phyloP scores from a whole-genome alignment of 352 stramenopile genomes.

The Plasmopara viticola region DNA sequence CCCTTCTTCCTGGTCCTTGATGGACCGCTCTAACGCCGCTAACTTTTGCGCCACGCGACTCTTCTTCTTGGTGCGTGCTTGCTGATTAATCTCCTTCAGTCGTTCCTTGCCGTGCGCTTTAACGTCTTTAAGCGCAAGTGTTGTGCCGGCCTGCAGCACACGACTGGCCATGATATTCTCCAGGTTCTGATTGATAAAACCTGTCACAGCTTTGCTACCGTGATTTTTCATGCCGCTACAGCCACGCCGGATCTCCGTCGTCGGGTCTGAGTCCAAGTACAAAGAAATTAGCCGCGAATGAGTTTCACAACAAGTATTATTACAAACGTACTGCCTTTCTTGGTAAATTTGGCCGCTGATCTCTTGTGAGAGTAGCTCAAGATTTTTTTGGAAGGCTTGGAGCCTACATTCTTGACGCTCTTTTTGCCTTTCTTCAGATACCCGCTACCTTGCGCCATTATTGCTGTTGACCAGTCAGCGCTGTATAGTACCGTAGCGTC shows the following conservation, averaged over 20 bases:
- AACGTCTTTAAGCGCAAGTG: constrained; percentile 56
- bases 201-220: constrained; percentile 67
- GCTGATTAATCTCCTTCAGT: constrained; percentile 82
- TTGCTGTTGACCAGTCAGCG: constrained; percentile 13
- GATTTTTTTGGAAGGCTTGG: constrained; percentile 65
- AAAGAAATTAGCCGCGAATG: not conserved
- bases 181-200: constrained; percentile 85
- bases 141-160: constrained; percentile 63
- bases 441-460: constrained; percentile 75
- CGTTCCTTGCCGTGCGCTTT: constrained; percentile 71
- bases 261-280: constrained; percentile 44
- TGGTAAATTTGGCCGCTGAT: constrained; percentile 79
- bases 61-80: constrained; percentile 78
- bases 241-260: constrained; percentile 70
- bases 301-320: not conserved
- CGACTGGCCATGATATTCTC: constrained; percentile 83
- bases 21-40: constrained; percentile 62
- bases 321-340: constrained; percentile 75
- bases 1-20: constrained; percentile 74
- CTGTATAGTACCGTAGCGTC: not conserved
- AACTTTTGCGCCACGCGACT: constrained; percentile 81
- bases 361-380: constrained; percentile 75
- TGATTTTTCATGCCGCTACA: constrained; percentile 69
- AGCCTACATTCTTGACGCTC: constrained; percentile 64
- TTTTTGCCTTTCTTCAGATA: constrained; percentile 78